A percentile compares a stretch with the other conserved stretches of the same genome.
Conservation (phyloP, 805 yeast species). For the Pachysolen tannophilus region DNA sequence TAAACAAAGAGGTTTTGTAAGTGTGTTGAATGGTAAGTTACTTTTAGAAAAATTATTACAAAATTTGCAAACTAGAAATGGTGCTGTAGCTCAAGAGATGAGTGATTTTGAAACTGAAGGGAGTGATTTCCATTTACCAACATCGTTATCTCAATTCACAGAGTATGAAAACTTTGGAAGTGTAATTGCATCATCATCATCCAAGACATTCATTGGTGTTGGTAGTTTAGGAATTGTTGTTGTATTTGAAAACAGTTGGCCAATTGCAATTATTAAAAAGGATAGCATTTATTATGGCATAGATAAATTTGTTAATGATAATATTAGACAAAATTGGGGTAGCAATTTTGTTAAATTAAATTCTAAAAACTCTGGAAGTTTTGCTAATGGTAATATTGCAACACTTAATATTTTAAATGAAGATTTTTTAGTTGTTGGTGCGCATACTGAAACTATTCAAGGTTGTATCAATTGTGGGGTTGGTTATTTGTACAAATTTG, state of each 20-base stretch:
- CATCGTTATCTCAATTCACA: slow-evolving; percentile 7
- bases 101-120: slow-evolving; percentile 9
- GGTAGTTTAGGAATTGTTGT: slow-evolving; percentile 30
- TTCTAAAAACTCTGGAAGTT: no score
- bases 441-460: not conserved
- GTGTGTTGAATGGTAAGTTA: slow-evolving; percentile 12
- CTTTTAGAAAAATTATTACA: slow-evolving; percentile 3
- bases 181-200: slow-evolving; percentile 19
- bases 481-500: slow-evolving; percentile 20
- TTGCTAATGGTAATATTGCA: not conserved
- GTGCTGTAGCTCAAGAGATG: slow-evolving; percentile 21
- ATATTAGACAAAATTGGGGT: not conserved
- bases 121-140: slow-evolving; percentile 19
- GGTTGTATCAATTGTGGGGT: slow-evolving; percentile 32
- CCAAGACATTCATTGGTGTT: slow-evolving; percentile 26
- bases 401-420: not conserved
- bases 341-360: no score
- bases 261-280: slow-evolving; percentile 1
- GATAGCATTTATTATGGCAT: not conserved
- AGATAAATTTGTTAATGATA: not conserved
- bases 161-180: slow-evolving; percentile 37
- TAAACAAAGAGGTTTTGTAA: slow-evolving; percentile 10
- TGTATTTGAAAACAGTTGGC: slow-evolving; percentile 21
- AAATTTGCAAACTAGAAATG: slow-evolving; percentile 2
- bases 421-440: not conserved